These are phyloP conservation scores for Salvia miltiorrhiza DNA, from an alignment of 257 asterid species.

Conservation along the genomic window DNA sequence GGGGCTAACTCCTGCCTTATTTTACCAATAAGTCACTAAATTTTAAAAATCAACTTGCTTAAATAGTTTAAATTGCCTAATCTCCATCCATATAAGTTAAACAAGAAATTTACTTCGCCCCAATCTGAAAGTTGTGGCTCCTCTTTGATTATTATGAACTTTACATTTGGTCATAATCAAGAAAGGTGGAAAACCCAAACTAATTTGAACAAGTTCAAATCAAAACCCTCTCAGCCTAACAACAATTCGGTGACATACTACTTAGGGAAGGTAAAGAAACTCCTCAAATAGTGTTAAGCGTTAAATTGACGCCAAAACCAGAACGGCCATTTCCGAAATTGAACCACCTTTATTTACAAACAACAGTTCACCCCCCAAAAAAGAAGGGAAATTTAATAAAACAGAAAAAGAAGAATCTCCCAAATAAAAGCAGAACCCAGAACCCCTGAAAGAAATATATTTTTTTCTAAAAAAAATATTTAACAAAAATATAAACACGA, in stretches of 20 bases:
- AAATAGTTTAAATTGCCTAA: neutral
- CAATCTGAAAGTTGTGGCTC: neutral
- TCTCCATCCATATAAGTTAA: neutral
- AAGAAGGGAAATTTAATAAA: neutral
- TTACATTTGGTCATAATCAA: constrained; percentile 11
- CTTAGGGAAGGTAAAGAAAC: neutral
- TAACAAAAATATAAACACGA: no score
- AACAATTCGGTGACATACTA: neutral
- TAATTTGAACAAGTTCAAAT: neutral
- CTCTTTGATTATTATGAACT: neutral
- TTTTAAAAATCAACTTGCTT: neutral
- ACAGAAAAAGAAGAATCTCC: neutral
- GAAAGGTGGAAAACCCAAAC: neutral
- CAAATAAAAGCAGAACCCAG: neutral
- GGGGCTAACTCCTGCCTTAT: neutral
- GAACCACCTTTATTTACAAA: neutral
- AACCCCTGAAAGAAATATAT: neutral
- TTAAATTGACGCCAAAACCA: constrained; percentile 10
- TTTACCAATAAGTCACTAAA: neutral
- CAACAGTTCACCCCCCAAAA: neutral
- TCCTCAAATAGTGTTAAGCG: neutral
- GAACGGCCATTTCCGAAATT: neutral
- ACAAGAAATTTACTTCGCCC: neutral
- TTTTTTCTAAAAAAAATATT: neutral
- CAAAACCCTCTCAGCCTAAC: neutral